Base-by-base conservation (phyloP, 441 rosid species). In the Dalechampia spathulata region DNA sequence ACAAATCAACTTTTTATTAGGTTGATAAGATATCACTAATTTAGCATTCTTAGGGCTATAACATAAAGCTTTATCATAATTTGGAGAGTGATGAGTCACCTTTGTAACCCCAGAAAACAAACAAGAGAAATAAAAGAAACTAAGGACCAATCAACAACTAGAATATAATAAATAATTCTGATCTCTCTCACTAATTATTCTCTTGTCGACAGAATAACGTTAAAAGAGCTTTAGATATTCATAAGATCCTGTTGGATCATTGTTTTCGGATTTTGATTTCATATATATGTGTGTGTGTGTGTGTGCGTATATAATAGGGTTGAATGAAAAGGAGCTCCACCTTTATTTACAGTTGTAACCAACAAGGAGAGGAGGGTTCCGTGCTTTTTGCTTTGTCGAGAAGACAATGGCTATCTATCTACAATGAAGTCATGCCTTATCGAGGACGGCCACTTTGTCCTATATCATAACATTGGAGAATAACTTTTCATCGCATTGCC, bases 381-480 rank as follows among this genome's bases (percentile, higher is more conserved):
- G 1, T 2, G 4, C 4, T 12, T 30, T 10, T 32, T 22, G 58
- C 49, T 61, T 43, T 43, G 22, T 34, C 14, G 15, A 42, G 38
- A 52, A 10, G 65, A 52, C 58, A 51, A 32, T 52, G 45, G 65
- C 51, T 30, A 57, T 55, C 16, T 20, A 6, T 13, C 4, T 8
- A 30, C 7, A 7, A 27, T 39, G 17, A 5, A 34, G 14, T 25
- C 25, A 13, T 5, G 3, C 14, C 28, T n/a, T 7, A n/a, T 39
- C 20, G 4, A 26, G 63, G 39, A 26, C 40, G 55, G 30, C 46
- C 27, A 40, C 17, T 2, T 38, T 36, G 4, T 26, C 45, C 38
- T 52, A 1, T 11, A 28, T 17, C 16, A 23, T 19, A 25, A 1
- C 13, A 27, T 19, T 20, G 39, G 28, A 12, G 26, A 1, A 15